Conservation (phyloP, 352 stramenopile genomes). For the Globisporangium acanthophoron region DNA sequence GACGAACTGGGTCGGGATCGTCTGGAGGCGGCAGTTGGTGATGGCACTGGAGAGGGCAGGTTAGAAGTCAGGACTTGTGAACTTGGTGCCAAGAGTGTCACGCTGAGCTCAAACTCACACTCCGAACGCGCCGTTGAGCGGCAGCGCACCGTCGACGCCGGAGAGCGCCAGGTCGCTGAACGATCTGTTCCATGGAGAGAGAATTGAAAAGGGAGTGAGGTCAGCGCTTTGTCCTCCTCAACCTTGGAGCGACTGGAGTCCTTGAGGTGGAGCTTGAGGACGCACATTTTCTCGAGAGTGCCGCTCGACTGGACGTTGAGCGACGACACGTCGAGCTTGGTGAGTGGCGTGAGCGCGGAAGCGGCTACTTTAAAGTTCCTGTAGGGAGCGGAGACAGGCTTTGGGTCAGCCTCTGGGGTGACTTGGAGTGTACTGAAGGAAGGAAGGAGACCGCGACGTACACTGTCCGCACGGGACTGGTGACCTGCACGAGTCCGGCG, state of each 20-base stretch:
- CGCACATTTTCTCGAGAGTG: conserved; percentile 39
- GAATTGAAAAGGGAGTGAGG: background rate
- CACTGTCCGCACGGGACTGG: conserved; percentile 38
- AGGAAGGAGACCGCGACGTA: conserved; percentile 4
- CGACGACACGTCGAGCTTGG: conserved; percentile 50
- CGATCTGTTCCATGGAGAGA: background rate
- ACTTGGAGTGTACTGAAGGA: background rate
- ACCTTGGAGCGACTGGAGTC: background rate
- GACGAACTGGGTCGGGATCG: conserved; percentile 48
- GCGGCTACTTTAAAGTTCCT: conserved; percentile 41
- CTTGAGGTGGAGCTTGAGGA: background rate
- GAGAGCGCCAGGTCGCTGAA: conserved; percentile 43
- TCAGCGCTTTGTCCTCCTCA: background rate
- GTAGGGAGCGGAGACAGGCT: background rate
- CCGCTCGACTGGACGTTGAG: conserved; percentile 53
- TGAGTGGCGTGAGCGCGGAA: conserved; percentile 27
- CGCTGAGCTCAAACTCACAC: conserved; percentile 29
- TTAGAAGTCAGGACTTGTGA: background rate
- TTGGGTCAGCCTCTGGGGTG: background rate
- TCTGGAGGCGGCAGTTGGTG: conserved; percentile 61
- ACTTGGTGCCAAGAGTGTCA: background rate
- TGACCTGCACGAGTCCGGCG: conserved; percentile 61
- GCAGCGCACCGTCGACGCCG: conserved; percentile 42
- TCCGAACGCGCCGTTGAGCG: conserved; percentile 41
- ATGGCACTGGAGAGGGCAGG: conserved; percentile 29